Evolutionary conservation across 768 basidiomycete genomes (phyloP).

Genomic region (Suillus luteus): DNA sequence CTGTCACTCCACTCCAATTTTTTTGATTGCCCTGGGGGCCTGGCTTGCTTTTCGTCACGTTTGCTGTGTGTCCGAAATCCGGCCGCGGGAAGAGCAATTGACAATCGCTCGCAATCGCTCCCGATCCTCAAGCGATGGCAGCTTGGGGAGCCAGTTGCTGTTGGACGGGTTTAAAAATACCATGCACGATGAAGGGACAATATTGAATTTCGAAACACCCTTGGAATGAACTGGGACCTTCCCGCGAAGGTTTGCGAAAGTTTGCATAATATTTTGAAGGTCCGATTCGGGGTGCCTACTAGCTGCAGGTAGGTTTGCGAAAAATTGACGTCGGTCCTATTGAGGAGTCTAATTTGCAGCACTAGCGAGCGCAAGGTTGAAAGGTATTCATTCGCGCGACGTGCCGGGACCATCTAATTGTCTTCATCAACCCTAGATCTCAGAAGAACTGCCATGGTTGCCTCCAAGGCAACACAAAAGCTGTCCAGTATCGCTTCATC

Average conservation of each 20-base stretch:
- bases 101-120: neutral
- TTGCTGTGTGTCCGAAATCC: neutral
- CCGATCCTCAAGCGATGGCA: neutral
- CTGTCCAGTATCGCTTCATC: slow-evolving; percentile 56
- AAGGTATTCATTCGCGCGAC: neutral
- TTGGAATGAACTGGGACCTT: neutral
- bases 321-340: neutral
- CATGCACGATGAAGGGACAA: neutral
- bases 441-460: slow-evolving; percentile 26
- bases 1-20: slow-evolving; percentile 1
- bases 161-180: neutral
- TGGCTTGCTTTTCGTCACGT: neutral
- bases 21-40: neutral
- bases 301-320: neutral
- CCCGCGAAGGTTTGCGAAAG: slow-evolving; percentile 9
- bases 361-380: neutral
- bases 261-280: slow-evolving; percentile 5
- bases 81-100: neutral
- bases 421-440: neutral
- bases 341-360: neutral
- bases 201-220: neutral
- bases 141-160: neutral
- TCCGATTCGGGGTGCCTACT: slow-evolving; percentile 1
- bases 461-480: slow-evolving; percentile 46
- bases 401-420: neutral